Evolutionary conservation across 225 moss, liverwort and hornwort genomes (phyloP).

Genomic region (Asterella californica): DNA sequence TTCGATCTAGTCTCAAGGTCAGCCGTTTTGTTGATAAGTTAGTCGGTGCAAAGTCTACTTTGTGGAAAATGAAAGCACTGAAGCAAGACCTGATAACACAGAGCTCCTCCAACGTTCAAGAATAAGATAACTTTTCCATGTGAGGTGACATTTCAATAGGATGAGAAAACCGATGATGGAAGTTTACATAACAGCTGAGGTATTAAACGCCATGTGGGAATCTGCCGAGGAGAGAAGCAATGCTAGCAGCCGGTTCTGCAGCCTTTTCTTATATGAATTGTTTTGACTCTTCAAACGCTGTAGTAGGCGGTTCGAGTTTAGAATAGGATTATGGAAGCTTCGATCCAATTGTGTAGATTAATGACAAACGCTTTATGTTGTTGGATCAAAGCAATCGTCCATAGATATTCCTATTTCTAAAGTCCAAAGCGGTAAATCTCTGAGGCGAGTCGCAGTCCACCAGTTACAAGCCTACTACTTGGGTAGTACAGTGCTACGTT

Average conservation of each 20-base stretch:
- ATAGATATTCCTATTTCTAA: conserved; percentile 47
- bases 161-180: neutral
- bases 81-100: neutral
- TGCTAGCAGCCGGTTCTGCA: neutral
- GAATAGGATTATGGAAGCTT: conserved; percentile 59
- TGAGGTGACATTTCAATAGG: neutral
- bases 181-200: neutral
- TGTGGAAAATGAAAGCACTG: neutral
- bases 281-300: neutral
- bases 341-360: conserved; percentile 34
- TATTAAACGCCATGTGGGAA: neutral
- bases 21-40: no score
- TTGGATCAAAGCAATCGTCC: conserved; percentile 60
- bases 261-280: neutral
- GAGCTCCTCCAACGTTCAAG: neutral
- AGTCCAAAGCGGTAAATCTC: conserved; percentile 34
- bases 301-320: no score
- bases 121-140: neutral
- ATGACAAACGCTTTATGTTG: conserved; percentile 58
- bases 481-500: no score
- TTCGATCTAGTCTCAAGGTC: neutral
- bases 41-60: no score
- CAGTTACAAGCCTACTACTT: no score
- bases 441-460: conserved; percentile 58
- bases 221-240: neutral